These are phyloP conservation scores for Pulveroboletus sp. DNA, from an alignment of 768 basidiomycete species.

Conservation along the genomic window DNA sequence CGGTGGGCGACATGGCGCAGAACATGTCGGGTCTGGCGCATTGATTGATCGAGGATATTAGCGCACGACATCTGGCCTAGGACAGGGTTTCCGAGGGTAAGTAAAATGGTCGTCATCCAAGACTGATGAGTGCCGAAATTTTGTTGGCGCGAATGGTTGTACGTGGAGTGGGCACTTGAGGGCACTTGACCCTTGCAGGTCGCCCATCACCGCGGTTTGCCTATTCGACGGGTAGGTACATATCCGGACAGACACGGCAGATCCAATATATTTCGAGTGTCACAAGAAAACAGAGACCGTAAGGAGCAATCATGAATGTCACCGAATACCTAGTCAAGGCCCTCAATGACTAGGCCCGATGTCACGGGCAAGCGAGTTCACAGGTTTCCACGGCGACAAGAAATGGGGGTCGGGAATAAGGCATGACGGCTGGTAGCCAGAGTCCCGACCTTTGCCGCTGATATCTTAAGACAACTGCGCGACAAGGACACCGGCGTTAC, in stretches of 20 bases:
- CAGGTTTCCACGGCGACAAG: background rate
- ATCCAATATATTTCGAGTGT: background rate
- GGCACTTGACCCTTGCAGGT: too few species aligned
- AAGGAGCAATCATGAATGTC: background rate
- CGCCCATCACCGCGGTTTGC: too few species aligned
- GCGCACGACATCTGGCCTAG: slow-evolving; percentile 7
- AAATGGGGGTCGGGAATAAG: background rate
- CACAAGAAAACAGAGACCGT: background rate
- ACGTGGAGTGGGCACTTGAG: too few species aligned
- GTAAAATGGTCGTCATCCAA: background rate
- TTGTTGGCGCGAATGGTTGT: background rate
- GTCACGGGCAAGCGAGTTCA: background rate
- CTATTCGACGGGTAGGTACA: too few species aligned
- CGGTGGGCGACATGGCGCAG: slow-evolving; percentile 1
- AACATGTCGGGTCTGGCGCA: slow-evolving; percentile 2
- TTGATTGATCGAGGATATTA: slow-evolving; percentile 2
- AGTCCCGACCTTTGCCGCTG: background rate
- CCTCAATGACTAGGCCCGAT: background rate
- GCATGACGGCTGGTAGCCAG: background rate
- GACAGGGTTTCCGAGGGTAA: background rate
- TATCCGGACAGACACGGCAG: too few species aligned
- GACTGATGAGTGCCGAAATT: too few species aligned
- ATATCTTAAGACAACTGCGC: slow-evolving; percentile 43
- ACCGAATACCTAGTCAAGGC: background rate
- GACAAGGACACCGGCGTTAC: slow-evolving; percentile 80